Base-by-base conservation (phyloP, 2,329 filamentous ascomycete genomes). In the Nigrospora sphaerica region DNA sequence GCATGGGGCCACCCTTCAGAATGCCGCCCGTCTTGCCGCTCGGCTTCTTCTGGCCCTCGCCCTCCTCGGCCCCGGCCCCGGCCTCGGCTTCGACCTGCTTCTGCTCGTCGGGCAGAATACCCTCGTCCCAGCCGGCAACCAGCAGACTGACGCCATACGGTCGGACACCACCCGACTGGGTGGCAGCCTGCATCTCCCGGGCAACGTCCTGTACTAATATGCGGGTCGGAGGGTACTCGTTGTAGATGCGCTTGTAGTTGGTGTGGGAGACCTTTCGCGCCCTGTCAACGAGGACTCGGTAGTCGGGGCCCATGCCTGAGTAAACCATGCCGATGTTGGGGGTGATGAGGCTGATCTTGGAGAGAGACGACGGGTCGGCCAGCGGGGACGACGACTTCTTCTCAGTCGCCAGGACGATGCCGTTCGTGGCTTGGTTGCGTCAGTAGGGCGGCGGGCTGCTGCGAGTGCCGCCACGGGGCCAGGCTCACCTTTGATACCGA, bases 261-360 rank as follows among this genome's bases (percentile, higher is more conserved):
- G 93, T 95, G 74, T 98, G 93, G 47, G 91, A 95, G 57, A 96
- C 93, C 72, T 97, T 98, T 65, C 93, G 90, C 58, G 93, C 93
- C 70, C 91, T 92, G 77, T 98, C 93, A 59, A 97, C 93, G 46
- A 98, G 80, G 48, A 98, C 89, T 68, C 93, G 85, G 75, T 97
- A 98, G 71, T 98, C 93, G 49, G 93, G 93, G 31, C 93, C 92
- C 93, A 98, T 98, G 66, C 93, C 93, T 44, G 90, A 91, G 75
- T 98, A 98, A 61, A 98, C 93, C 88, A 97, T 96, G 68, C 93
- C 93, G 69, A 98, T 97, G 78, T 98, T 93, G 62, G 93, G 93
- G 41, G 93, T 98, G 74, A 98, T 91, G 67, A 95, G 83, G 67
- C 89, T 95, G 74, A 98, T 88, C 78, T 98, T 98, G 61, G 91